phyloP scores from a whole-genome alignment of 257 asterid genomes.

The Lavandula angustifolia region DNA sequence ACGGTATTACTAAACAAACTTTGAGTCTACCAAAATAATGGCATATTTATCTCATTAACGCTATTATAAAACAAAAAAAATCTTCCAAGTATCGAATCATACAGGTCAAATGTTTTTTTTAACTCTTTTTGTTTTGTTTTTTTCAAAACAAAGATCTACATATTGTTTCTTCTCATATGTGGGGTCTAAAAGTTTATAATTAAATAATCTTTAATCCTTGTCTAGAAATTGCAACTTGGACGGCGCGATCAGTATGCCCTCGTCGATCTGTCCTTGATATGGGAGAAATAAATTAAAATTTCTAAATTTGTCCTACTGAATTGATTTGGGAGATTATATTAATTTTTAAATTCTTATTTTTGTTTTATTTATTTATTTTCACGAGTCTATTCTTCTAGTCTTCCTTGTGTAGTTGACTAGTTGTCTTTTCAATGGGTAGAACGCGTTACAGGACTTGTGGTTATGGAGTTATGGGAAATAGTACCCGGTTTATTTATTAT shows the following conservation, averaged over 20 bases:
- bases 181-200: not conserved
- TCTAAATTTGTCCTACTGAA: not conserved
- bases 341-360: not conserved
- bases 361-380: not conserved
- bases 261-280: conserved; percentile 20
- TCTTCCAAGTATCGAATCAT: no score
- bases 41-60: no score
- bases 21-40: no score
- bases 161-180: no score
- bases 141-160: no score
- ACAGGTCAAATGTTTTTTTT: no score
- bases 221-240: not conserved
- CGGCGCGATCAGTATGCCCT: not conserved
- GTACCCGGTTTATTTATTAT: conserved; percentile 16
- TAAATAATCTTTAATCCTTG: not conserved
- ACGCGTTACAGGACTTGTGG: no score
- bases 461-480: conserved; percentile 27
- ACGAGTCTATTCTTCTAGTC: not conserved
- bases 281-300: conserved; percentile 17
- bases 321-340: not conserved
- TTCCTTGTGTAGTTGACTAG: not conserved
- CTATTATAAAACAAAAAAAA: no score
- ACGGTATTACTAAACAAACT: no score
- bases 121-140: no score
- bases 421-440: conserved; percentile 27